Evolutionary conservation across 768 basidiomycete species (phyloP).

Genomic region (Boletus speciosus): DNA sequence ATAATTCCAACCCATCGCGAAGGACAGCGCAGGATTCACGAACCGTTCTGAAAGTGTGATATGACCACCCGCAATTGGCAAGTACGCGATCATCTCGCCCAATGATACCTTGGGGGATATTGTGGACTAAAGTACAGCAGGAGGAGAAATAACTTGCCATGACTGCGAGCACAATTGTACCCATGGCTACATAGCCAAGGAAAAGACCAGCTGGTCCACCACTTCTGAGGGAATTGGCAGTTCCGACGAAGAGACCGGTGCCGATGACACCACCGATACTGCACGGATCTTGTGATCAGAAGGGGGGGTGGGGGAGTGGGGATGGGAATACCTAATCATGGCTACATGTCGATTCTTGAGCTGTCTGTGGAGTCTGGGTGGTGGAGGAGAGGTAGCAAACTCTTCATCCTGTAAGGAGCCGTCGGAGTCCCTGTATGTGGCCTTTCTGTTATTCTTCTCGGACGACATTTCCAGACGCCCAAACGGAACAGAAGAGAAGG

Average conservation of each 20-base stretch:
- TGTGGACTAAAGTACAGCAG: not conserved
- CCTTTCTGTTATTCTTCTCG: constrained; percentile 20
- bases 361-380: constrained; percentile 47
- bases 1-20: constrained; percentile 54
- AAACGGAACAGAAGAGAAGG: not conserved
- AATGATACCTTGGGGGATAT: constrained; percentile 49
- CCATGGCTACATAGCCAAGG: constrained; percentile 65
- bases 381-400: not conserved
- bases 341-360: constrained; percentile 77
- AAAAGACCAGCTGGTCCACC: constrained; percentile 76
- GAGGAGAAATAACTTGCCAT: constrained; percentile 46
- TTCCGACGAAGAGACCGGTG: constrained; percentile 69
- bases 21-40: constrained; percentile 69
- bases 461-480: constrained; percentile 5
- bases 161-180: constrained; percentile 64
- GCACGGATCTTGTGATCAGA: constrained; percentile 2
- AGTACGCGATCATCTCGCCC: constrained; percentile 59
- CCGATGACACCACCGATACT: constrained; percentile 60
- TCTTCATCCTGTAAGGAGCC: constrained; percentile 26
- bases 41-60: constrained; percentile 82
- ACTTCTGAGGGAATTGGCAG: constrained; percentile 43
- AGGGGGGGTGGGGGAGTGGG: not conserved
- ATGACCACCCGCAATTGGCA: constrained; percentile 78
- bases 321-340: constrained; percentile 60
- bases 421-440: constrained; percentile 4